These are phyloP conservation scores for Gossypium gossypioides DNA, from an alignment of 441 rosid species.

Conservation along the genomic window DNA sequence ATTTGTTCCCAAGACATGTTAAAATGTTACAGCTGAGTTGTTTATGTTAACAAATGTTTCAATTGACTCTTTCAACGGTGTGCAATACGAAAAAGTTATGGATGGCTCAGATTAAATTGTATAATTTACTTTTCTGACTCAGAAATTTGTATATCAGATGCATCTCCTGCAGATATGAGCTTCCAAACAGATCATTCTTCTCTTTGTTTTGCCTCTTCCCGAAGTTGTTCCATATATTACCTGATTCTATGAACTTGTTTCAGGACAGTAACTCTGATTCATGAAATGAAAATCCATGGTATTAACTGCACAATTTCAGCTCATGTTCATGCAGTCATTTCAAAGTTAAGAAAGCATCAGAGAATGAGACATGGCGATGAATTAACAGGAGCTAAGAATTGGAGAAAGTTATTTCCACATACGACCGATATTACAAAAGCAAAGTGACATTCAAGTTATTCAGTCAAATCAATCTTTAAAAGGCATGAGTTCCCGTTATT, in stretches of 20 bases:
- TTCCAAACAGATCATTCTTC: conserved; percentile 1
- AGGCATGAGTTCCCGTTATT: not conserved
- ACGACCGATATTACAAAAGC: not conserved
- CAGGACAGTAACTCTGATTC: not conserved
- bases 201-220: not conserved
- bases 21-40: conserved; percentile 11
- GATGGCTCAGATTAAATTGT: not conserved
- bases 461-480: not conserved
- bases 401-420: not conserved
- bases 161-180: conserved; percentile 8
- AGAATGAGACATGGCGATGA: too few species aligned
- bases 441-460: not conserved
- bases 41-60: not conserved
- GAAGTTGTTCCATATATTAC: not conserved
- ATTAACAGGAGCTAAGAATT: too few species aligned
- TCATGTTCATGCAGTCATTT: not conserved
- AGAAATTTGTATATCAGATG: conserved; percentile 10
- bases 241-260: not conserved
- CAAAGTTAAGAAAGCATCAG: too few species aligned
- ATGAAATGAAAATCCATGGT: not conserved
- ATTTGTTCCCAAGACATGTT: conserved; percentile 10
- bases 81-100: conserved; percentile 12
- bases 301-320: not conserved
- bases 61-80: not conserved
- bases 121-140: not conserved